Base-by-base conservation (phyloP, 176 grass and related monocot genomes). In the Oryza rufipogon region DNA sequence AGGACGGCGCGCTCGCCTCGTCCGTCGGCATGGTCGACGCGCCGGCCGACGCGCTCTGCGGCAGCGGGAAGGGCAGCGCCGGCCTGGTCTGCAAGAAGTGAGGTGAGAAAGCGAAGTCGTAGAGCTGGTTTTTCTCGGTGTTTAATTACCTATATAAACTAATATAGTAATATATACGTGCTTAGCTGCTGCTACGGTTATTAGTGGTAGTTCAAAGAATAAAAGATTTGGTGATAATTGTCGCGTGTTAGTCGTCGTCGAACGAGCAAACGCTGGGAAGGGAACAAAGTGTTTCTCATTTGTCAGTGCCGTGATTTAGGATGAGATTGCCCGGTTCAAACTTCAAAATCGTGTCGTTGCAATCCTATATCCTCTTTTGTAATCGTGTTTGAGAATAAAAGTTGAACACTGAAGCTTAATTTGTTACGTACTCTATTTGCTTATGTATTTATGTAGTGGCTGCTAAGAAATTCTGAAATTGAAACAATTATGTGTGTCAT, bases 21-120 rank as follows among this genome's bases (percentile, higher is more conserved):
- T 19, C 25, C 1, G 13, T 75, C 1, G 75, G 42, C 73, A 23
- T 84, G 63, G 41, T 84, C 44, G 16, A 80, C 26, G 81, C 81
- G 71, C 81, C 72, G 0, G 16, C 85, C 71, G 85, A 80, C 44
- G 61, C 72, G 64, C 58, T 81, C n/a, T 88, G 89, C 81, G 81
- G 76, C 80, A 85, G 71, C 52, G 81, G 81, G 7, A 81, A 80
- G 64, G 85, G 54, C 70, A 42, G 76, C 71, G 47, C 80, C 58
- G 89, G 89, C n/a, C 71, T 91, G 23, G 81, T 91, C 66, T 91
- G 85, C 85, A 88, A 81, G 85, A 91, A 91, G 75, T 91, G 64
- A 91, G 14, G n/a, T n/a, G 17, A 22, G 48, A 58, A 6, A 60
- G 16, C 56, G 56, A 63, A 10, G 16, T 28, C 4, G 17, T 12